These are phyloP conservation scores for Citrus medica DNA, from an alignment of 345 rosid genomes.

Conservation along the genomic window DNA sequence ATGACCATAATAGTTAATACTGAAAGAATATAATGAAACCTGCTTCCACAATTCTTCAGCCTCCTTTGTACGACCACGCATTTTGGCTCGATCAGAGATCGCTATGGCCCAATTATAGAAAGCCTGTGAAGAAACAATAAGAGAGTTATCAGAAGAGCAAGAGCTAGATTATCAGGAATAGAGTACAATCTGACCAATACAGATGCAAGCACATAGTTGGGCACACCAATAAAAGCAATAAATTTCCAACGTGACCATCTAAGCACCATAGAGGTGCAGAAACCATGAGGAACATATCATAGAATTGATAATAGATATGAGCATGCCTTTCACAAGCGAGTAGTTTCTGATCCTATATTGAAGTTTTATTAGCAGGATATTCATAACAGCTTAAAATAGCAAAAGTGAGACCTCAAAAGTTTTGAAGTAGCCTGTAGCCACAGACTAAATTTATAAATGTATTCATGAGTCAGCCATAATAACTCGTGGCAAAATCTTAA, in stretches of 20 bases:
- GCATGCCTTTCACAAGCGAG: neutral
- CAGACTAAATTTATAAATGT: neutral
- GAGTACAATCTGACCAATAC: neutral
- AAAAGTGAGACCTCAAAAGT: neutral
- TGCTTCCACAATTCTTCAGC: slow-evolving; percentile 99
- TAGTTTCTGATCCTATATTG: neutral
- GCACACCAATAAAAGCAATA: neutral
- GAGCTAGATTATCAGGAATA: neutral
- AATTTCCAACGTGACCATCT: neutral
- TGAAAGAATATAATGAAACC: slow-evolving; percentile 35
- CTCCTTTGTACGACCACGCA: slow-evolving; percentile 99
- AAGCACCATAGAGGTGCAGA: neutral
- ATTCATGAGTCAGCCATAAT: neutral
- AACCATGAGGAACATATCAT: neutral
- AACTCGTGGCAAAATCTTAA: neutral
- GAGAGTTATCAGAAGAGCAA: neutral
- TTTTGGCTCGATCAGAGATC: slow-evolving; percentile 97
- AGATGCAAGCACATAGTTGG: neutral
- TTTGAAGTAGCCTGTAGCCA: neutral
- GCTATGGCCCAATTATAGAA: slow-evolving; percentile 99
- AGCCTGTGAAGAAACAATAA: slow-evolving; percentile 55
- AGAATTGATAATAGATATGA: neutral
- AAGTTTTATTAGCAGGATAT: neutral
- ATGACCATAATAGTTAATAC: neutral
- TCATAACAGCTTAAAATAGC: neutral